These are phyloP conservation scores for Ganoderma meredithae DNA, from an alignment of 1,284 basidiomycete genomes.

Conservation along the genomic window DNA sequence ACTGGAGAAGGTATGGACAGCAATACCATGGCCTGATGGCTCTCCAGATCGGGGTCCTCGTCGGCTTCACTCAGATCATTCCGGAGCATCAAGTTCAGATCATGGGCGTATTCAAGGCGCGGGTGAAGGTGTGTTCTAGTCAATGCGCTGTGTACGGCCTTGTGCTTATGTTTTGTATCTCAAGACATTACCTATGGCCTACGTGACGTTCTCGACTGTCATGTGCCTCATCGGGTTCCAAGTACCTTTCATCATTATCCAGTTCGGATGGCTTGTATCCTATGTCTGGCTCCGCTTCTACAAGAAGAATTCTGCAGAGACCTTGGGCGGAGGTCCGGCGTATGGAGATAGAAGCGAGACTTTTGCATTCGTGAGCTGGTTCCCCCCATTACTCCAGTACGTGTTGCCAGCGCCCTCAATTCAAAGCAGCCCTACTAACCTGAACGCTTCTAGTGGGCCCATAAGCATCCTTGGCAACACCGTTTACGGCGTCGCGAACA, in stretches of 20 bases:
- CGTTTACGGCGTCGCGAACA: constrained; percentile 73
- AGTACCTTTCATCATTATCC: constrained; percentile 95
- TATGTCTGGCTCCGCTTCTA: constrained; percentile 98
- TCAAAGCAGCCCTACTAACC: neutral
- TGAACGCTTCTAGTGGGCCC: constrained; percentile 55
- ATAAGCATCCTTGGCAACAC: constrained; percentile 75
- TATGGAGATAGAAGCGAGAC: constrained; percentile 96
- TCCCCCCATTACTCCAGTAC: constrained; percentile 93
- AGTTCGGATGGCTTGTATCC: constrained; percentile 96
- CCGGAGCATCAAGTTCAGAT: constrained; percentile 98
- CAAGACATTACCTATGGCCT: constrained; percentile 91
- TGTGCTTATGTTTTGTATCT: constrained; percentile 6
- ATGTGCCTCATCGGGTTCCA: constrained; percentile 90
- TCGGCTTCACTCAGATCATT: constrained; percentile 97
- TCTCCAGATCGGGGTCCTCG: constrained; percentile 89
- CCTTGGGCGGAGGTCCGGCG: constrained; percentile 61
- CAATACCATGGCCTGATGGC: constrained; percentile 93
- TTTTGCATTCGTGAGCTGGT: constrained; percentile 96
- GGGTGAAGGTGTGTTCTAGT: constrained; percentile 80
- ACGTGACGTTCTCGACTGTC: constrained; percentile 91
- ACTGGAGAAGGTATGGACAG: constrained; percentile 74
- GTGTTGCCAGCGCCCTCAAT: constrained; percentile 48
- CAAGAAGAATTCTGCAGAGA: constrained; percentile 79
- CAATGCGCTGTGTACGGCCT: constrained; percentile 19
- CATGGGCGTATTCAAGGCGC: constrained; percentile 83